Percentiles rank a stretch among this genome's conserved stretches.
These are phyloP conservation scores for Geotrichum restrictum DNA, from an alignment of 1,139 yeast genomes.

Conservation along the genomic window DNA sequence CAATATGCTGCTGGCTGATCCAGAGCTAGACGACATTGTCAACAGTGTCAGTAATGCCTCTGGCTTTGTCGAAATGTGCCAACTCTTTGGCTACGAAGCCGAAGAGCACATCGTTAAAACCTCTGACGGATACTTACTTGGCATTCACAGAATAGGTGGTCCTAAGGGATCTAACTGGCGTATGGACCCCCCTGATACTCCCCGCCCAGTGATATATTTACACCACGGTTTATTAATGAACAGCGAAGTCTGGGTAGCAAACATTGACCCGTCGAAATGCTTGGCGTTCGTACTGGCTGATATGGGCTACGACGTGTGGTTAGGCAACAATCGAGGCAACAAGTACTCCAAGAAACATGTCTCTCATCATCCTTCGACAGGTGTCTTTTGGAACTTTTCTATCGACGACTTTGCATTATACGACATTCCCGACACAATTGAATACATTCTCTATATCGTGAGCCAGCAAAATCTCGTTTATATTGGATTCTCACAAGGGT, in stretches of 20 bases:
- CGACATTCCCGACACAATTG: constrained; percentile 74
- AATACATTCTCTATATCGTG: constrained; percentile 54
- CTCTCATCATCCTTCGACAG: constrained; percentile 43
- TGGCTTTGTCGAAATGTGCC: constrained; percentile 64
- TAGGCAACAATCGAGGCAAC: constrained; percentile 87
- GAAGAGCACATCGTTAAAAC: constrained; percentile 72
- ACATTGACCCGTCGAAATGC: constrained; percentile 53
- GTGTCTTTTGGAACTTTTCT: constrained; percentile 75
- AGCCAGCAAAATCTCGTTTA: constrained; percentile 50
- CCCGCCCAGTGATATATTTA: constrained; percentile 58
- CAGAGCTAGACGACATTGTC: constrained; percentile 26
- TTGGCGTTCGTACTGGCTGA: constrained; percentile 75
- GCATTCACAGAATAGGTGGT: constrained; percentile 50
- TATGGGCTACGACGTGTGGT: constrained; percentile 85
- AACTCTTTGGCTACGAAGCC: constrained; percentile 55
- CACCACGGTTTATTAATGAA: constrained; percentile 93
- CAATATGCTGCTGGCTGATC: constrained; percentile 25
- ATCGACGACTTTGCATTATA: constrained; percentile 80
- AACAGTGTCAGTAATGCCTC: constrained; percentile 32
- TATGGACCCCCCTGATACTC: constrained; percentile 22
- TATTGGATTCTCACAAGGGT: constrained; percentile 87
- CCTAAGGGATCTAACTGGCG: constrained; percentile 44
- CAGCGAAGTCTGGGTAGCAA: constrained; percentile 81
- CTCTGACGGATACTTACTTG: constrained; percentile 51
- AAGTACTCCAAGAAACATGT: constrained; percentile 66